phyloP scores from a whole-genome alignment of 352 stramenopile genomes.

The Pythium utonaiense region DNA sequence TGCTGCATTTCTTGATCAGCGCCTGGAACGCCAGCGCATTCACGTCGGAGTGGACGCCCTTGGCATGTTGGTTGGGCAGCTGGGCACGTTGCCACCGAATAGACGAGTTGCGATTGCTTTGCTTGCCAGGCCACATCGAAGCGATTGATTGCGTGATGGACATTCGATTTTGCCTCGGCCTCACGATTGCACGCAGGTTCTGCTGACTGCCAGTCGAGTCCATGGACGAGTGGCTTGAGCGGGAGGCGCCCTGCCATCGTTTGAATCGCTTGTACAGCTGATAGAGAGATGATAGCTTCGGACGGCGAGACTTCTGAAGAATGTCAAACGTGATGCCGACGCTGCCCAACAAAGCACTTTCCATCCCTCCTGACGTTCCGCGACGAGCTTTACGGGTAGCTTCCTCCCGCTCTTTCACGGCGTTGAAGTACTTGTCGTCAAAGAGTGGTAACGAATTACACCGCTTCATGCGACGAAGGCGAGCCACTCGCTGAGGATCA shows the following conservation, averaged over 20 bases:
- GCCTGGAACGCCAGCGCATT: slow-evolving; percentile 37
- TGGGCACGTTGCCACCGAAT: slow-evolving; percentile 12
- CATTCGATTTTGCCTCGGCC: neutral
- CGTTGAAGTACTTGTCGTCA: slow-evolving; percentile 35
- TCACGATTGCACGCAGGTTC: neutral
- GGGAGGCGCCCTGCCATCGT: slow-evolving; percentile 21
- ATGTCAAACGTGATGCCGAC: slow-evolving; percentile 55
- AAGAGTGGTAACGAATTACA: slow-evolving; percentile 53
- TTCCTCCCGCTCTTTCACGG: slow-evolving; percentile 27
- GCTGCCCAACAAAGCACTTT: slow-evolving; percentile 23
- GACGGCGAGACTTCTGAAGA: slow-evolving; percentile 43
- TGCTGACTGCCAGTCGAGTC: neutral
- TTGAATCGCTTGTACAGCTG: slow-evolving; percentile 39
- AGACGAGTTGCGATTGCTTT: slow-evolving; percentile 12
- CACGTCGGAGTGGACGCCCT: neutral
- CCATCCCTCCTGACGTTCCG: slow-evolving; percentile 19
- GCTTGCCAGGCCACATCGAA: slow-evolving; percentile 1
- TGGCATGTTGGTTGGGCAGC: neutral
- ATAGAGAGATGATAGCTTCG: slow-evolving; percentile 42
- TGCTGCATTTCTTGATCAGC: slow-evolving; percentile 33
- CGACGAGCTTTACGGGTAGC: neutral
- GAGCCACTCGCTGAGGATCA: slow-evolving; percentile 4
- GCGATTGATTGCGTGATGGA: slow-evolving; percentile 1
- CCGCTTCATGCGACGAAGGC: slow-evolving; percentile 31
- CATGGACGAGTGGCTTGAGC: neutral